Conservation (phyloP, 768 basidiomycete species). For the Auricularia heimuer region DNA sequence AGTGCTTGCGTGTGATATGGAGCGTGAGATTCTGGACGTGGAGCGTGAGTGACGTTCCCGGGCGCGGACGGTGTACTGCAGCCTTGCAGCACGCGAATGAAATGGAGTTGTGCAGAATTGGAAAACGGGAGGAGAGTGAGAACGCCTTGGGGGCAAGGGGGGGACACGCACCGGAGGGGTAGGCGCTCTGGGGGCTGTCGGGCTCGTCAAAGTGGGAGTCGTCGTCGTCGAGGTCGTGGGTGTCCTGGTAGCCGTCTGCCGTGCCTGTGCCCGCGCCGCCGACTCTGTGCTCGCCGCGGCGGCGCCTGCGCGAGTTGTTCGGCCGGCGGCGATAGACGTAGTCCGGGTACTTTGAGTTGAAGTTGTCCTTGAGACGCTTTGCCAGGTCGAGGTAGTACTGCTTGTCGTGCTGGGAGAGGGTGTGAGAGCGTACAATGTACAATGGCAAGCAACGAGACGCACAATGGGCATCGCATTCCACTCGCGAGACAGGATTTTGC, state of each 20-base stretch:
- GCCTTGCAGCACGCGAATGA: not conserved
- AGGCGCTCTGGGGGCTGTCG: not conserved
- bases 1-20: not conserved
- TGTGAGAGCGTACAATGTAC: slow-evolving; percentile 8
- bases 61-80: too few species aligned
- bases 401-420: slow-evolving; percentile 50
- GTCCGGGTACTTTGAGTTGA: slow-evolving; percentile 80
- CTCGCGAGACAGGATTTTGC: slow-evolving; percentile 78
- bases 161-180: not conserved
- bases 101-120: not conserved
- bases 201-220: slow-evolving; percentile 3
- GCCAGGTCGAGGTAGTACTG: slow-evolving; percentile 85
- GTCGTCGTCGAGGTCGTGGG: slow-evolving; percentile 3
- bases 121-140: not conserved
- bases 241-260: slow-evolving; percentile 1
- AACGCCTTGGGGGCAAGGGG: too few species aligned
- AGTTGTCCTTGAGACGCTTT: slow-evolving; percentile 74
- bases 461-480: slow-evolving; percentile 77
- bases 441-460: slow-evolving; percentile 18
- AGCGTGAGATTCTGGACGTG: not conserved
- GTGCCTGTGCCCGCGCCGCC: slow-evolving; percentile 9
- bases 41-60: not conserved
- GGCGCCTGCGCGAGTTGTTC: slow-evolving; percentile 64
- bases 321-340: slow-evolving; percentile 83
- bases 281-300: slow-evolving; percentile 28